These are phyloP conservation scores for Polyporus arcularius DNA, from an alignment of 768 basidiomycete genomes.

Conservation along the genomic window DNA sequence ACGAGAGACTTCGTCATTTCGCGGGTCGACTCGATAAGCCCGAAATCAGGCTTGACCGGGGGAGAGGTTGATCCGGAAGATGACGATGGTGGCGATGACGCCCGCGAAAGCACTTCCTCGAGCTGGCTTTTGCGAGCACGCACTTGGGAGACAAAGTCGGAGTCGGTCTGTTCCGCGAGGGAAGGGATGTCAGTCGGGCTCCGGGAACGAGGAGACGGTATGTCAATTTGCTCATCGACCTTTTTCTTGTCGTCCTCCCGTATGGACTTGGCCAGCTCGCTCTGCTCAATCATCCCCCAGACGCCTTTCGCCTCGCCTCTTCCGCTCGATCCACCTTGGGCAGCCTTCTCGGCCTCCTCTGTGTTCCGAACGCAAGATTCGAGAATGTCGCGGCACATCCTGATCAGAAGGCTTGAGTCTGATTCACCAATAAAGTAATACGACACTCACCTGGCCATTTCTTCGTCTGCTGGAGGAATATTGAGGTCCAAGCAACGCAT, in stretches of 20 bases:
- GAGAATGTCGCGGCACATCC: slow-evolving; percentile 87
- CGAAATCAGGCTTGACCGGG: slow-evolving; percentile 27
- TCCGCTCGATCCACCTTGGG: slow-evolving; percentile 38
- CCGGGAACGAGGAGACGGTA: slow-evolving; percentile 16
- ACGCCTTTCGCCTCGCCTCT: slow-evolving; percentile 66
- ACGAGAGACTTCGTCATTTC: slow-evolving; percentile 55
- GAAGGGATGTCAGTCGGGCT: slow-evolving; percentile 25
- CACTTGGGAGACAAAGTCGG: slow-evolving; percentile 50
- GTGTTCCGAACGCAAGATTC: slow-evolving; percentile 93
- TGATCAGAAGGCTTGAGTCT: slow-evolving; percentile 20
- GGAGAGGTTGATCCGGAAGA: slow-evolving; percentile 20
- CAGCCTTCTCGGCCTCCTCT: slow-evolving; percentile 68
- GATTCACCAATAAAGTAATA: background rate
- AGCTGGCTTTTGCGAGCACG: slow-evolving; percentile 33
- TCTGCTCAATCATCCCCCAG: slow-evolving; percentile 86
- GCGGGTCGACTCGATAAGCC: slow-evolving; percentile 51
- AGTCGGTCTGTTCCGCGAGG: slow-evolving; percentile 36
- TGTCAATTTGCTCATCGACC: slow-evolving; percentile 35
- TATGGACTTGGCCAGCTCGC: slow-evolving; percentile 75
- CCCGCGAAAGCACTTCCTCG: slow-evolving; percentile 26
- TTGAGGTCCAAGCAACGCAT: slow-evolving; percentile 94
- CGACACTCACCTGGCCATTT: slow-evolving; percentile 61
- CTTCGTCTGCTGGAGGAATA: slow-evolving; percentile 84
- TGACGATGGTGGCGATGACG: slow-evolving; percentile 23
- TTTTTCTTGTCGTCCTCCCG: slow-evolving; percentile 59